Evolutionary conservation across 352 stramenopile species (phyloP).

Genomic region (Aphanomyces cochlioides): DNA sequence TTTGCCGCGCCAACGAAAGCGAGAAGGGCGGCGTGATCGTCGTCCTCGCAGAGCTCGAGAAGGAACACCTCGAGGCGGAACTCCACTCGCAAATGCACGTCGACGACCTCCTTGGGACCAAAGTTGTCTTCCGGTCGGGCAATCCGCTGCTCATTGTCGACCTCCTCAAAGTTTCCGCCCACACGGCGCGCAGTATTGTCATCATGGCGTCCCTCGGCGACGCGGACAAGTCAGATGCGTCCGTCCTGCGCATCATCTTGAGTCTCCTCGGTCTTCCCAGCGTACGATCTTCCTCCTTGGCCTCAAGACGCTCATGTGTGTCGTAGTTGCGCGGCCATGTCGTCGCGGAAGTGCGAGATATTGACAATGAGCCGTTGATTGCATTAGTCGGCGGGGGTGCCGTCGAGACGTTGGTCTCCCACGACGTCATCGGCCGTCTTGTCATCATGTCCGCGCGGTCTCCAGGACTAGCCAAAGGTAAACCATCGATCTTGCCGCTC

Average conservation of each 20-base stretch:
- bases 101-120: slow-evolving; percentile 62
- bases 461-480: slow-evolving; percentile 63
- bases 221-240: slow-evolving; percentile 76
- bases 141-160: slow-evolving; percentile 77
- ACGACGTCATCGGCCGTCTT: slow-evolving; percentile 84
- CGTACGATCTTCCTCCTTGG: slow-evolving; percentile 27
- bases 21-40: slow-evolving; percentile 80
- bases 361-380: slow-evolving; percentile 83
- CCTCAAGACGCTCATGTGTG: slow-evolving; percentile 34
- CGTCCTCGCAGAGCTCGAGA: slow-evolving; percentile 68
- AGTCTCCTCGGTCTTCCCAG: slow-evolving; percentile 71
- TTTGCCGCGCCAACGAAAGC: slow-evolving; percentile 82
- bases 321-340: slow-evolving; percentile 53
- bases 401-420: slow-evolving; percentile 80
- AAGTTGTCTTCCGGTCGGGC: slow-evolving; percentile 76
- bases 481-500: slow-evolving; percentile 21
- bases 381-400: slow-evolving; percentile 70
- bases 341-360: slow-evolving; percentile 82
- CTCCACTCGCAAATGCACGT: slow-evolving; percentile 57
- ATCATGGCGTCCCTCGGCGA: slow-evolving; percentile 75
- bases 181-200: slow-evolving; percentile 73
- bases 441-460: slow-evolving; percentile 83
- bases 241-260: slow-evolving; percentile 71
- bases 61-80: slow-evolving; percentile 75
- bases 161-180: slow-evolving; percentile 72